A percentile compares a stretch with the other conserved stretches of the same genome.
Conservation (phyloP, 176 grass and related monocot genomes). For the Tillandsia leiboldiana region DNA sequence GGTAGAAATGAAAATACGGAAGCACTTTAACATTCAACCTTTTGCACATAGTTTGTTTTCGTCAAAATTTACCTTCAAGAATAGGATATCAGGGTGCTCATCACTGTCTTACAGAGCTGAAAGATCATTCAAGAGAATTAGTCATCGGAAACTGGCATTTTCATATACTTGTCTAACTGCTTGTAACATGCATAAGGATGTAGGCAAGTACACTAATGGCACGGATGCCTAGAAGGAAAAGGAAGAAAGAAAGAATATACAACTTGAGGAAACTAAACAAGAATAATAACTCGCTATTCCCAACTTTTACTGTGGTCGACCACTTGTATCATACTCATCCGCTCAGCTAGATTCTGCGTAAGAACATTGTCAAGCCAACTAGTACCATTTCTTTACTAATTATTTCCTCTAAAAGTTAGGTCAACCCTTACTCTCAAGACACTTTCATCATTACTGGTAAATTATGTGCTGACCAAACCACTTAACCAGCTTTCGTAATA, state of each 20-base stretch:
- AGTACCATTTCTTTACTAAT: too few species aligned
- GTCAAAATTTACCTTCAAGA: slow-evolving; percentile 95
- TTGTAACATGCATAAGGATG: too few species aligned
- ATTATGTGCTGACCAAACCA: too few species aligned
- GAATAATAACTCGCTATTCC: too few species aligned
- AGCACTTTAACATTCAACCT: slow-evolving; percentile 93
- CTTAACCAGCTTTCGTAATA: too few species aligned
- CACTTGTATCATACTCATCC: too few species aligned
- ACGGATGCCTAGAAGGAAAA: not conserved
- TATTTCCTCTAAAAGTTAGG: too few species aligned
- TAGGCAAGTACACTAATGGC: not conserved
- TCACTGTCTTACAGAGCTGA: slow-evolving; percentile 70
- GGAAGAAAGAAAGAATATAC: not conserved
- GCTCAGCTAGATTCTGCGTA: too few species aligned
- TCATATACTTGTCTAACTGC: not conserved
- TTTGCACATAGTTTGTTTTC: slow-evolving; percentile 99
- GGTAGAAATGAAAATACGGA: slow-evolving; percentile 95
- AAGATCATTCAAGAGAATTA: slow-evolving; percentile 9
- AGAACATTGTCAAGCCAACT: too few species aligned
- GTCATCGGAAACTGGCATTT: not conserved
- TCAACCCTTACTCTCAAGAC: too few species aligned
- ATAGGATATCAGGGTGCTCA: slow-evolving; percentile 63
- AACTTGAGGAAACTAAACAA: not conserved
- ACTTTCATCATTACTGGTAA: too few species aligned
- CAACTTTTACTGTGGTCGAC: too few species aligned